phyloP scores from a whole-genome alignment of 768 basidiomycete genomes.

The Paxillus ammoniavirescens region DNA sequence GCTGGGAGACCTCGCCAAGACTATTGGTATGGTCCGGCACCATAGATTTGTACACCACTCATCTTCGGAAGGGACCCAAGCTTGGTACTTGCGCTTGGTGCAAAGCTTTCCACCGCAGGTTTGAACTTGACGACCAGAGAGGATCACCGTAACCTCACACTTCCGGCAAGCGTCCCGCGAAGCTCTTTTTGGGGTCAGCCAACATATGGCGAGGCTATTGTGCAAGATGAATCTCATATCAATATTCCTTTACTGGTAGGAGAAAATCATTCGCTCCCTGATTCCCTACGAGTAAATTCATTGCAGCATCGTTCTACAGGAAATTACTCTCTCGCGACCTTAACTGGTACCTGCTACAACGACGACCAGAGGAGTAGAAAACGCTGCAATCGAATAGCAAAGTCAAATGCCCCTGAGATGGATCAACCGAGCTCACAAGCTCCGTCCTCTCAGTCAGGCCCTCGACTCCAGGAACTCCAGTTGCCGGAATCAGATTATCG shows the following conservation, averaged over 20 bases:
- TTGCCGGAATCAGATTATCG: not conserved
- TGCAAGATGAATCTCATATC: slow-evolving; percentile 7
- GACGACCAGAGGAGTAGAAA: slow-evolving; percentile 85
- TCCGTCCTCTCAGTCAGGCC: slow-evolving; percentile 1
- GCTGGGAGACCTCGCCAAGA: no score
- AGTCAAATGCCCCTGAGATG: slow-evolving; percentile 11
- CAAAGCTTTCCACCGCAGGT: no score
- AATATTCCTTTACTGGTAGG: slow-evolving; percentile 54
- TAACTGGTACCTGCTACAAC: slow-evolving; percentile 72
- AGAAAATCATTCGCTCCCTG: slow-evolving; percentile 87
- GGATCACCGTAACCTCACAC: no score
- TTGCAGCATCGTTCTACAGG: slow-evolving; percentile 80
- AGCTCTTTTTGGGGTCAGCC: no score
- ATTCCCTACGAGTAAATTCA: slow-evolving; percentile 64
- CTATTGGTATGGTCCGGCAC: no score
- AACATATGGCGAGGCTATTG: no score
- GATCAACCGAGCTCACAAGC: slow-evolving; percentile 18
- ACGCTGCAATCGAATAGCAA: slow-evolving; percentile 54
- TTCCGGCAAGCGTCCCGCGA: no score
- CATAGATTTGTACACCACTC: no score
- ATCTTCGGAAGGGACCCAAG: no score
- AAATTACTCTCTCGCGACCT: slow-evolving; percentile 83
- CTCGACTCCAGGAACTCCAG: not conserved
- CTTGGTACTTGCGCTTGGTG: no score
- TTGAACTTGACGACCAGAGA: no score